A percentile compares a stretch with the other conserved stretches of the same genome.
Conservation (phyloP, 1,284 basidiomycete species). For the Trichosporon ovoides region DNA sequence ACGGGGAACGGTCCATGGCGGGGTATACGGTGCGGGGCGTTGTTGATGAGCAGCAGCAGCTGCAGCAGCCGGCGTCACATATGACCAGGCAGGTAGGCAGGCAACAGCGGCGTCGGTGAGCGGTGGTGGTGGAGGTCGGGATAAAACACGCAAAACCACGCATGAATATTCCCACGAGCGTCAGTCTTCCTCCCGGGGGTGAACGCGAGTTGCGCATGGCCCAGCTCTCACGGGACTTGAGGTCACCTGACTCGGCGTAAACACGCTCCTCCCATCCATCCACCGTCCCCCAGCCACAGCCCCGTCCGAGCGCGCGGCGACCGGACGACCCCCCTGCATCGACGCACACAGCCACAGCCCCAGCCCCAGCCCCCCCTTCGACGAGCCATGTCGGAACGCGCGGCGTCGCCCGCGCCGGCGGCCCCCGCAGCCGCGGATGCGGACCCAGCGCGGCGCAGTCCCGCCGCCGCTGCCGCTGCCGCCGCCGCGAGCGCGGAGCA, state of each 20-base stretch:
- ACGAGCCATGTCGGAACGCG: conserved; percentile 4
- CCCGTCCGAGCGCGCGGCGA: no score
- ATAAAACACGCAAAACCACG: neutral
- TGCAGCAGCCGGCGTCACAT: no score
- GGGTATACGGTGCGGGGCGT: neutral
- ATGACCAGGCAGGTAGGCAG: neutral
- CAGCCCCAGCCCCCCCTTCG: no score
- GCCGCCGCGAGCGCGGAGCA: neutral
- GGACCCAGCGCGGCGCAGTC: conserved; percentile 1
- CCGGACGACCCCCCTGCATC: neutral
- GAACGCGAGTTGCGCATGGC: conserved; percentile 4
- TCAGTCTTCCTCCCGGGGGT: neutral
- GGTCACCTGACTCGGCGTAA: conserved; percentile 11
- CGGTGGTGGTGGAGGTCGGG: neutral
- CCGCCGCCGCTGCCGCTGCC: neutral
- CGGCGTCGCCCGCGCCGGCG: neutral
- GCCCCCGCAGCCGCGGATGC: neutral
- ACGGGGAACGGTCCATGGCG: conserved; percentile 33
- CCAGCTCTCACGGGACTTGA: neutral
- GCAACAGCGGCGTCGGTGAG: neutral
- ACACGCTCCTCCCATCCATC: neutral
- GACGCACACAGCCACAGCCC: neutral
- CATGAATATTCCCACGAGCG: neutral
- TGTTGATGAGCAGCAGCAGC: neutral
- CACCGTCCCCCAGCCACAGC: neutral